A percentile compares a stretch with the other conserved stretches of the same genome.
These are phyloP conservation scores for Ajuga reptans DNA, from an alignment of 305 asterid genomes.

Conservation along the genomic window DNA sequence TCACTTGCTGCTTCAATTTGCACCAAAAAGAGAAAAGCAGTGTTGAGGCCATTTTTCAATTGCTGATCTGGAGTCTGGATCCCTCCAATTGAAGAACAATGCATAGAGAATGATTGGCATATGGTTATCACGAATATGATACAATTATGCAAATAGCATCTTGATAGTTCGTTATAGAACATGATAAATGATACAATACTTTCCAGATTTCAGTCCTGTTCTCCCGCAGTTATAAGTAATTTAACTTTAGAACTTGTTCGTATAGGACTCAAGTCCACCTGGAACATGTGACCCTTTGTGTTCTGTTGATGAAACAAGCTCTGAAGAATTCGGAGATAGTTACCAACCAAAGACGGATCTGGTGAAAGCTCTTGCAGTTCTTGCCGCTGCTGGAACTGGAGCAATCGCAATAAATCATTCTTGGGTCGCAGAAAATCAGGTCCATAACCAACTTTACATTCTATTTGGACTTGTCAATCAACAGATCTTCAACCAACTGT, in stretches of 20 bases:
- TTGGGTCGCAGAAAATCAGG: conserved; percentile 97
- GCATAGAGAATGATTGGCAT: not conserved
- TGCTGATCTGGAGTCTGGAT: not conserved
- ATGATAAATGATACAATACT: conserved; percentile 3
- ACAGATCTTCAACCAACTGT: not conserved
- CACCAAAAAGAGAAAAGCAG: not conserved
- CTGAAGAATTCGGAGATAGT: conserved; percentile 58
- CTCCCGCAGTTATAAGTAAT: not conserved
- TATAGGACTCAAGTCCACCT: conserved; percentile 40
- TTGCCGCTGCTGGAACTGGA: conserved; percentile 80
- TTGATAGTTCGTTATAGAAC: not conserved
- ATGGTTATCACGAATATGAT: conserved; percentile 11
- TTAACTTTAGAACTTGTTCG: conserved; percentile 23
- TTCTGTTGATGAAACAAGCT: conserved; percentile 79
- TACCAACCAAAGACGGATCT: conserved; percentile 84
- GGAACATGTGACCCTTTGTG: conserved; percentile 94
- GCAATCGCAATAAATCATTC: conserved; percentile 85
- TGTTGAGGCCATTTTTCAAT: not conserved
- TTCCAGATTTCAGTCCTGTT: not conserved
- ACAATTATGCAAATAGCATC: not conserved
- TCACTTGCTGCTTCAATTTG: not conserved
- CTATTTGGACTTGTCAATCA: conserved; percentile 13
- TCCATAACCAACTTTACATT: conserved; percentile 23
- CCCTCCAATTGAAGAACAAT: not conserved
- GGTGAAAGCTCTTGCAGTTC: conserved; percentile 74